Conservation (phyloP, 2,329 filamentous ascomycete genomes). For the Tetracladium maxilliforme region DNA sequence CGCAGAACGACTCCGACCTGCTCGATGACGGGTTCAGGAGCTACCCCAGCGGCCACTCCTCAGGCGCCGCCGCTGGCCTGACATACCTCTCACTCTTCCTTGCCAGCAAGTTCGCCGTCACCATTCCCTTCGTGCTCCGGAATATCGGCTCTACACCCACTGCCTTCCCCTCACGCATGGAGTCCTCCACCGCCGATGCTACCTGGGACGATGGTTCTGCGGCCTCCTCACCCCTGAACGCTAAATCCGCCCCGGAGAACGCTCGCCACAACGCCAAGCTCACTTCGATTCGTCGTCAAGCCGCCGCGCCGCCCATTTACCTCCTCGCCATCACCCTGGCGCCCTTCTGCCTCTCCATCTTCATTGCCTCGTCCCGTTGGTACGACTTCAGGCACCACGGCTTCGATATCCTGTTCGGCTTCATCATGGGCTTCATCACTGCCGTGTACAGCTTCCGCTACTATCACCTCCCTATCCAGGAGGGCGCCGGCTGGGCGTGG, state of each 20-base stretch:
- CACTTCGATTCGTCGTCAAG: slow-evolving; percentile 50
- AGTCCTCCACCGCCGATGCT: slow-evolving; percentile 29
- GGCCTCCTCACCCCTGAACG: not conserved
- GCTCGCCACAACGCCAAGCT: slow-evolving; percentile 10
- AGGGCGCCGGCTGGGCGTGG: slow-evolving; percentile 85
- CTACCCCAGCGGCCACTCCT: slow-evolving; percentile 67
- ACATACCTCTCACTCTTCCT: slow-evolving; percentile 81
- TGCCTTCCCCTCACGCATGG: slow-evolving; percentile 62
- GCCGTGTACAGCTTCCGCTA: slow-evolving; percentile 67
- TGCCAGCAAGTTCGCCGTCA: slow-evolving; percentile 66
- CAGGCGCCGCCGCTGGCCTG: slow-evolving; percentile 63
- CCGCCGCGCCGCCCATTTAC: slow-evolving; percentile 72
- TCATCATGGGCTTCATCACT: slow-evolving; percentile 56
- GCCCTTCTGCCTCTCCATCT: slow-evolving; percentile 62
- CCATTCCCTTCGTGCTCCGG: slow-evolving; percentile 51
- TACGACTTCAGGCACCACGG: slow-evolving; percentile 81
- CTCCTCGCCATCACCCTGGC: slow-evolving; percentile 55
- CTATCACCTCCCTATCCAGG: slow-evolving; percentile 68
- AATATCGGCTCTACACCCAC: slow-evolving; percentile 33
- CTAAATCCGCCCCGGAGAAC: not conserved
- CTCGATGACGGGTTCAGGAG: slow-evolving; percentile 73
- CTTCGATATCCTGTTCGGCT: slow-evolving; percentile 87
- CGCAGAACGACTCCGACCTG: slow-evolving; percentile 40
- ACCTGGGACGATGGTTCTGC: not conserved
- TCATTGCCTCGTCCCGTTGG: slow-evolving; percentile 75